Conservation (phyloP, 148 eudicot genomes). For the Limonium bicolor region DNA sequence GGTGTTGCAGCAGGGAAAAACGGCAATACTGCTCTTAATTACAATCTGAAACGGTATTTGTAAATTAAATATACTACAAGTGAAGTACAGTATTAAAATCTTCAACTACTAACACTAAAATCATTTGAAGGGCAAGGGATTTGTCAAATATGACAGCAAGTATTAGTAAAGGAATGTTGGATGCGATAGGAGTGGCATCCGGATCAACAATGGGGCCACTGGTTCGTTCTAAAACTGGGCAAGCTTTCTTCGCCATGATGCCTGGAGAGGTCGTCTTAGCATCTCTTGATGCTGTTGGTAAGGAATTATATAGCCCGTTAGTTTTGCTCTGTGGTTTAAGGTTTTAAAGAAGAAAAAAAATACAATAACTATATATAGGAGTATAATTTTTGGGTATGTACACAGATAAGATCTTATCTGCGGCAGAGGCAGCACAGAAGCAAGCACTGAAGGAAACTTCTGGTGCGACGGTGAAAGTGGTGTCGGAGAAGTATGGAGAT, state of each 20-base stretch:
- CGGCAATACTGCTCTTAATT: constrained; percentile 32
- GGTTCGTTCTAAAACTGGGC: constrained; percentile 66
- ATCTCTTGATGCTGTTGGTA: constrained; percentile 88
- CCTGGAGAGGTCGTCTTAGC: constrained; percentile 88
- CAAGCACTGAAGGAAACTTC: constrained; percentile 70
- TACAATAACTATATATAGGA: not conserved
- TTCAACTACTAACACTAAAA: not conserved
- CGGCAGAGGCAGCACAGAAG: constrained; percentile 83
- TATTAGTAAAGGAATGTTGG: constrained; percentile 74
- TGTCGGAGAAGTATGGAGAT: constrained; percentile 70
- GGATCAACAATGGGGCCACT: constrained; percentile 70
- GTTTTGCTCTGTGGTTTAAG: not conserved
- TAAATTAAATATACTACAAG: not conserved
- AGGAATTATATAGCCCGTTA: constrained; percentile 8
- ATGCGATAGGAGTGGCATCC: constrained; percentile 62
- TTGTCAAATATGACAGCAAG: constrained; percentile 60
- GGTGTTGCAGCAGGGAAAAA: constrained; percentile 15
- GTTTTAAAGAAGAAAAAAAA: not conserved
- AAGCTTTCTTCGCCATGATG: constrained; percentile 55
- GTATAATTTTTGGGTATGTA: not conserved
- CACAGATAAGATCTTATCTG: constrained; percentile 66
- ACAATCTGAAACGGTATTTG: constrained; percentile 68
- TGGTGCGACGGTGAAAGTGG: constrained; percentile 51
- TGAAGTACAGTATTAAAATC: not conserved
- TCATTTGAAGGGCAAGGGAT: constrained; percentile 34